Evolutionary conservation across 2,329 filamentous ascomycete species (phyloP).

Genomic region (Ceratocystis variospora): DNA sequence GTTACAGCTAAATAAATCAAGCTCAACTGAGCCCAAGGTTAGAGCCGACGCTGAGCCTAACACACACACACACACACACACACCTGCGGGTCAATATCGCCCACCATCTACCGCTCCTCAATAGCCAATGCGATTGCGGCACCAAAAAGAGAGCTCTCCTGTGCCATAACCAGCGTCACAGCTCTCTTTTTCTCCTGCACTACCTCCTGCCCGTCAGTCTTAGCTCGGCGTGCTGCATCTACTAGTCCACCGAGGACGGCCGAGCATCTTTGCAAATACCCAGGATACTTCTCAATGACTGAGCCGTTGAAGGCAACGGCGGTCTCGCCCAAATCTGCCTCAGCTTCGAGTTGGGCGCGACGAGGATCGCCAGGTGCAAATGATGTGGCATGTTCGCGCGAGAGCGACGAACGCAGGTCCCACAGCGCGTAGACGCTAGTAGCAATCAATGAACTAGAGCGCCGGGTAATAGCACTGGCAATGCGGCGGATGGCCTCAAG

Average conservation of each 20-base stretch:
- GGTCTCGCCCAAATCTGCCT: conserved; percentile 35
- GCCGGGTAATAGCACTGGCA: conserved; percentile 40
- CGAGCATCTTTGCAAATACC: conserved; percentile 50
- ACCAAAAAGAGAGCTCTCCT: conserved; percentile 61
- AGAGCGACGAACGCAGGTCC: conserved; percentile 37
- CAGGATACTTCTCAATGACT: conserved; percentile 65
- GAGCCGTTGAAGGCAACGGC: conserved; percentile 67
- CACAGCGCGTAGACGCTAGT: conserved; percentile 46
- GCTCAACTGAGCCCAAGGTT: background rate
- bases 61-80: background rate
- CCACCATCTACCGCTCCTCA: conserved; percentile 22
- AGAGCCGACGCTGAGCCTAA: background rate
- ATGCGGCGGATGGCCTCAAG: conserved; percentile 39
- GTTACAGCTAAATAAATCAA: background rate
- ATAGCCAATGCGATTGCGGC: conserved; percentile 56
- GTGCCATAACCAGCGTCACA: conserved; percentile 52
- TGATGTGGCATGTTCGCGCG: conserved; percentile 31
- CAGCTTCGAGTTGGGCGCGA: conserved; percentile 37
- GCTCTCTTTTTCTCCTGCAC: conserved; percentile 20
- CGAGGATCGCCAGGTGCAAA: conserved; percentile 19
- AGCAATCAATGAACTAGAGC: conserved; percentile 46
- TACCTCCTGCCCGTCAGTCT: conserved; percentile 10
- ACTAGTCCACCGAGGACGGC: conserved; percentile 48
- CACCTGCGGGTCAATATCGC: conserved; percentile 3
- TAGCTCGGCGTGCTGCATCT: conserved; percentile 21